Conservation (phyloP, 768 basidiomycete genomes). For the Tremella mesenterica region DNA sequence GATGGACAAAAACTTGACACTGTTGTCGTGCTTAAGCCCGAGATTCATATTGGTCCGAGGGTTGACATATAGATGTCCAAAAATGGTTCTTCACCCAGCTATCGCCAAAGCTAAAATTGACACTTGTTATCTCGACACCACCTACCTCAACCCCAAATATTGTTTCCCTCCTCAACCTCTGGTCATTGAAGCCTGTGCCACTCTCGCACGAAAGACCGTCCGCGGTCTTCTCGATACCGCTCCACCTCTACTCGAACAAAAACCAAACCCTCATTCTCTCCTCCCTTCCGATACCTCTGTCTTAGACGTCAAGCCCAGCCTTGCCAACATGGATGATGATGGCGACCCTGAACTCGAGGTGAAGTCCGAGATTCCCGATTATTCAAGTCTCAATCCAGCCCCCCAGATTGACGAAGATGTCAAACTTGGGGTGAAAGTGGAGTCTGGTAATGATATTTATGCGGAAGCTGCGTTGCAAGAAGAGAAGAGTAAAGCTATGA, state of each 20-base stretch:
- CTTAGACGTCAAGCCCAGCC: constrained; percentile 10
- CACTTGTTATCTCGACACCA: constrained; percentile 88
- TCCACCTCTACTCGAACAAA: constrained; percentile 14
- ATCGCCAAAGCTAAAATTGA: constrained; percentile 74
- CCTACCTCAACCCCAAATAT: constrained; percentile 88
- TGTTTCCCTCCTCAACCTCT: constrained; percentile 92
- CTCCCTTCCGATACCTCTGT: too few species aligned
- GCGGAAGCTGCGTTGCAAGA: constrained; percentile 19
- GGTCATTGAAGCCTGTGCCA: constrained; percentile 86
- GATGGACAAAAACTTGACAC: too few species aligned
- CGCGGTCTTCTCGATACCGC: constrained; percentile 28
- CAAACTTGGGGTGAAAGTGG: constrained; percentile 4
- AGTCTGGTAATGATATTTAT: background rate
- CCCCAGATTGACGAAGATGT: too few species aligned
- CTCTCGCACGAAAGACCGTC: constrained; percentile 59
- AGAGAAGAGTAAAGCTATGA: constrained; percentile 32
- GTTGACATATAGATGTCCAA: constrained; percentile 82
- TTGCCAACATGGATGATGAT: too few species aligned
- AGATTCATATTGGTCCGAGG: too few species aligned
- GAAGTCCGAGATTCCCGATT: too few species aligned
- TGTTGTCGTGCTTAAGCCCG: too few species aligned
- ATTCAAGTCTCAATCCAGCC: background rate
- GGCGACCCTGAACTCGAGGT: constrained; percentile 43
- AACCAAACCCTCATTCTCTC: too few species aligned
- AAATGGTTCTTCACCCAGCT: constrained; percentile 73